A percentile compares a stretch with the other conserved stretches of the same genome.
These are phyloP conservation scores for Pyrenochaeta sp. DNA, from an alignment of 2,329 filamentous ascomycete genomes.

Conservation along the genomic window DNA sequence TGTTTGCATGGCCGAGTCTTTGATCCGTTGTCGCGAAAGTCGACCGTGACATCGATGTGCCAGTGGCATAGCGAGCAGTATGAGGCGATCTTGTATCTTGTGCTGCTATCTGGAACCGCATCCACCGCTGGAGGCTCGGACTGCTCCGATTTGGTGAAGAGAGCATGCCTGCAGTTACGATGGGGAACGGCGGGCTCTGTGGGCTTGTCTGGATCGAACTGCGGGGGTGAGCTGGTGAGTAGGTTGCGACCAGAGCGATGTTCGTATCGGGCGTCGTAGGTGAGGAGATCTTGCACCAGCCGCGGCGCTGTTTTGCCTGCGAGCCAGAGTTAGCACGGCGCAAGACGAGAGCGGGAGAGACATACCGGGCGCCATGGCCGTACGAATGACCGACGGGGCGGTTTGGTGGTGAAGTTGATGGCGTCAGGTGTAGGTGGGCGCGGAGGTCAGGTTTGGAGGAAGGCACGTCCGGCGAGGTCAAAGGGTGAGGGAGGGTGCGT, in stretches of 20 bases:
- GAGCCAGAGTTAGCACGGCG: constrained; percentile 28
- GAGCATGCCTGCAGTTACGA: constrained; percentile 65
- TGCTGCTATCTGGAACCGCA: constrained; percentile 45
- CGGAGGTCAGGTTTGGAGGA: constrained; percentile 3
- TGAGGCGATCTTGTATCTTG: constrained; percentile 64
- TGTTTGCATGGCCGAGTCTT: constrained; percentile 51
- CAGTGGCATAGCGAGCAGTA: constrained; percentile 68
- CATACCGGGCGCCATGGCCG: constrained; percentile 34
- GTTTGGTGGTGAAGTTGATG: neutral
- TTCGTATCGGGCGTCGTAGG: constrained; percentile 59
- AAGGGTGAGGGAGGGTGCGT: constrained; percentile 11
- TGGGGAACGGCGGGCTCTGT: constrained; percentile 45
- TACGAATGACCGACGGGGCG: constrained; percentile 10
- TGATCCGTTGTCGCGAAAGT: constrained; percentile 54
- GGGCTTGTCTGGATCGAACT: constrained; percentile 51
- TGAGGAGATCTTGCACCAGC: constrained; percentile 60
- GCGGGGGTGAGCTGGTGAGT: constrained; percentile 64
- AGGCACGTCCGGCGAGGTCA: constrained; percentile 9
- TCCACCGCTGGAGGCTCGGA: constrained; percentile 57
- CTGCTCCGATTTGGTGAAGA: constrained; percentile 64
- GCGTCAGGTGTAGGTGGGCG: constrained; percentile 6
- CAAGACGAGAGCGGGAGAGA: constrained; percentile 3
- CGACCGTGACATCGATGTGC: constrained; percentile 66
- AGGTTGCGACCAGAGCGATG: constrained; percentile 59
- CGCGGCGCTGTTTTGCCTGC: constrained; percentile 59